A percentile compares a stretch with the other conserved stretches of the same genome.
Conservation (phyloP, 371 early-diverging fungal genomes). For the Batkoa obscura region DNA sequence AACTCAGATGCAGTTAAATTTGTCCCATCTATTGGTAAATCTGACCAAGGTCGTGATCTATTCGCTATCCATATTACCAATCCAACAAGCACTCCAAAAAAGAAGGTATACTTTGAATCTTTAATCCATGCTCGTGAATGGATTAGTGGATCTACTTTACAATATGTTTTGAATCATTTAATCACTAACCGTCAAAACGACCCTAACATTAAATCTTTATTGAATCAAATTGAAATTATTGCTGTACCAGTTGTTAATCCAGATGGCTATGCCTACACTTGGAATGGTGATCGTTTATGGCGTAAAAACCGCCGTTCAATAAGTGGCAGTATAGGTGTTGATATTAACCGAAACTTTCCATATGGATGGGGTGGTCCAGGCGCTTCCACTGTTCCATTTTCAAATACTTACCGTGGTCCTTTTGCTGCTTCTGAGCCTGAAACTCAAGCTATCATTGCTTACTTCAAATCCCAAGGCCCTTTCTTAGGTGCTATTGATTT, state of each 20-base stretch:
- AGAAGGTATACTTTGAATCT: conserved; percentile 5
- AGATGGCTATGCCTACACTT: conserved; percentile 24
- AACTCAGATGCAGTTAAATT: conserved; percentile 4
- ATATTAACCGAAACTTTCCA: conserved; percentile 22
- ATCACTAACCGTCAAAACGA: background rate
- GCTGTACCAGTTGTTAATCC: conserved; percentile 25
- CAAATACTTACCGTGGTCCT: conserved; percentile 33
- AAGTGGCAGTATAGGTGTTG: conserved; percentile 4
- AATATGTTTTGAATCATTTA: conserved; percentile 1
- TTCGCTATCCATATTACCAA: conserved; percentile 6
- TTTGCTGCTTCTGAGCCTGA: conserved; percentile 30
- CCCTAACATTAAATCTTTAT: background rate
- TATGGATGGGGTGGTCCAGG: conserved; percentile 29
- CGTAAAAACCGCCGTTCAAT: conserved; percentile 16
- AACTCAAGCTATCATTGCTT: conserved; percentile 21
- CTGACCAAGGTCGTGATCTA: background rate
- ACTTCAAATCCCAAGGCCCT: conserved; percentile 18
- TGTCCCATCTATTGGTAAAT: conserved; percentile 7
- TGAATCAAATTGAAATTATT: conserved; percentile 12
- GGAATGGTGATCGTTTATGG: conserved; percentile 18
- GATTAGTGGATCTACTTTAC: conserved; percentile 3
- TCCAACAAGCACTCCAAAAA: background rate
- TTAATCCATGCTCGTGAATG: conserved; percentile 9
- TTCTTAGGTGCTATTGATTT: conserved; percentile 33
- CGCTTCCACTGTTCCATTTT: conserved; percentile 18